Evolutionary conservation across 140 eudicot species (phyloP).

Genomic region (Erigeron philadelphicus): DNA sequence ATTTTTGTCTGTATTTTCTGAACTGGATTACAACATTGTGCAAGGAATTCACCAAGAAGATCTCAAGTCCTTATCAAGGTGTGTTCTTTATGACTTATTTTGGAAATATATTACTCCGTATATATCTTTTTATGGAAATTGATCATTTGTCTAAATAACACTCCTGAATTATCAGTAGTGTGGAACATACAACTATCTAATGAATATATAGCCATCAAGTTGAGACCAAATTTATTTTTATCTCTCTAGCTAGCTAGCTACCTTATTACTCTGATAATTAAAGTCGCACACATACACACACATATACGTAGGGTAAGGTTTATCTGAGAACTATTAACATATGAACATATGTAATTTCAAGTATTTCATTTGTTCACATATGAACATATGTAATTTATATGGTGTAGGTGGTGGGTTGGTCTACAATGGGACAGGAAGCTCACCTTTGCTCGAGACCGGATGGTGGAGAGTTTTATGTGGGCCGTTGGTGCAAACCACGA

Average conservation of each 20-base stretch:
- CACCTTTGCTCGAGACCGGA: constrained; percentile 41
- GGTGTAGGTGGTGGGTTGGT: constrained; percentile 40
- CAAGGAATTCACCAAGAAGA: constrained; percentile 40
- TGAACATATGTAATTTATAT: background rate
- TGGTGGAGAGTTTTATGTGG: constrained; percentile 48
- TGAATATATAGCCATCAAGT: too few species aligned
- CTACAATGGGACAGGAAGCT: constrained; percentile 24
- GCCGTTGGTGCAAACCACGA: constrained; percentile 24
- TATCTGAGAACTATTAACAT: too few species aligned
- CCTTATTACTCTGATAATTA: background rate
- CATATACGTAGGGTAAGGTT: too few species aligned
- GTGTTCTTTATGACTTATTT: background rate
- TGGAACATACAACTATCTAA: background rate
- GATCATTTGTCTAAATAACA: background rate
- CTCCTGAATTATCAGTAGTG: background rate
- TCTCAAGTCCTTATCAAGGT: constrained; percentile 38
- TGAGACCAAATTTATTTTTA: background rate
- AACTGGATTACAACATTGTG: constrained; percentile 37
- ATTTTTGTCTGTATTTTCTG: constrained; percentile 35
- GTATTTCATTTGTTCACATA: too few species aligned
- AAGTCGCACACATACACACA: background rate
- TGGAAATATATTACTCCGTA: too few species aligned
- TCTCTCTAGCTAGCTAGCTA: background rate
- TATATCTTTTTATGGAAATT: background rate
- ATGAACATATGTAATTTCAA: too few species aligned